Evolutionary conservation across 228 moss, liverwort and hornwort genomes (phyloP).

Genomic region (Sphagnum magellanicum): DNA sequence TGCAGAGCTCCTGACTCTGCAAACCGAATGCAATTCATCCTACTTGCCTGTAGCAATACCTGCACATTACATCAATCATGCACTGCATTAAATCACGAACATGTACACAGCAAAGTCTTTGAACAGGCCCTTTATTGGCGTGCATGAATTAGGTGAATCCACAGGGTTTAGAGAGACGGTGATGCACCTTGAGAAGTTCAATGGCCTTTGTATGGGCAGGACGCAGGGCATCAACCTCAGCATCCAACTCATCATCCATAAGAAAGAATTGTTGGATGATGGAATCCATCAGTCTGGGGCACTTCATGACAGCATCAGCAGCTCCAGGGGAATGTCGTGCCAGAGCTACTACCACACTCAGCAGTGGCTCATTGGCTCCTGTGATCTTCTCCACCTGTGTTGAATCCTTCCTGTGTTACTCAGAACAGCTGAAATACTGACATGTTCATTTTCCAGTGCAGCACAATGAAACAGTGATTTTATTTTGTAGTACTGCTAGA

Average conservation of each 20-base stretch:
- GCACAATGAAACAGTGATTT: neutral
- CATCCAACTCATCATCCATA: slow-evolving; percentile 13
- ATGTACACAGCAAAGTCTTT: no score
- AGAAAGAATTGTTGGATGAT: slow-evolving; percentile 63
- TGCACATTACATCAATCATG: slow-evolving; percentile 14
- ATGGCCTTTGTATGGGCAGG: slow-evolving; percentile 34
- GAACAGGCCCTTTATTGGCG: no score
- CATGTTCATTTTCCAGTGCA: neutral
- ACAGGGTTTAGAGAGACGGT: no score
- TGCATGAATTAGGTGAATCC: no score
- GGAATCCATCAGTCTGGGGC: slow-evolving; percentile 82
- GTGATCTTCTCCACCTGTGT: slow-evolving; percentile 77
- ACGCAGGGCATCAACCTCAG: slow-evolving; percentile 10
- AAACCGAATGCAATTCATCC: slow-evolving; percentile 50
- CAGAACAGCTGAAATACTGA: no score
- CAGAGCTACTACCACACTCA: slow-evolving; percentile 69
- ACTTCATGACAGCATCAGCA: slow-evolving; percentile 78
- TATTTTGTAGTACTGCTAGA: no score
- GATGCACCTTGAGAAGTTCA: slow-evolving; percentile 34
- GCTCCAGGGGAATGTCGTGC: slow-evolving; percentile 85
- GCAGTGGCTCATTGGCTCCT: slow-evolving; percentile 70
- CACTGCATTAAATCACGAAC: no score
- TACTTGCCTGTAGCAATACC: slow-evolving; percentile 69
- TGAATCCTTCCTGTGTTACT: no score
- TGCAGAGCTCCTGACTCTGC: slow-evolving; percentile 53